These are phyloP conservation scores for Debaryomyces singareniensis DNA, from an alignment of 1,139 yeast species.

Conservation along the genomic window DNA sequence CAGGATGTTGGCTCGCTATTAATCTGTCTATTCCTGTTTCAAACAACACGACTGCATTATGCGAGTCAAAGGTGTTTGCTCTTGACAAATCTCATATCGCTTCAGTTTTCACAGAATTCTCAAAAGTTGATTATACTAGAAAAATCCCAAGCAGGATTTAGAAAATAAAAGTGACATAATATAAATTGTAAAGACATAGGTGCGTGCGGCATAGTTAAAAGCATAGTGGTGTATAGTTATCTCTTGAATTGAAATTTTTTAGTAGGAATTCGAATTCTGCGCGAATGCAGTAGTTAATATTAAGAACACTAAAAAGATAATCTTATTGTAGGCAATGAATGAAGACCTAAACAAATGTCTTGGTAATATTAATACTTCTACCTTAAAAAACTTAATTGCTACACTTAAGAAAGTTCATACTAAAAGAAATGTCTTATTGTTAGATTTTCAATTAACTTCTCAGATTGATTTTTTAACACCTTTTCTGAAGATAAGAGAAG, in stretches of 20 bases:
- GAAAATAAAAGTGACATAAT: neutral
- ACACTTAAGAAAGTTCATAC: conserved; percentile 23
- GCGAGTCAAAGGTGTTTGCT: conserved; percentile 55
- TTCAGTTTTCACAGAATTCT: conserved; percentile 63
- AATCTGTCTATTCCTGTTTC: conserved; percentile 47
- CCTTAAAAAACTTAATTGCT: conserved; percentile 17
- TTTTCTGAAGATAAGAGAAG: conserved; percentile 49
- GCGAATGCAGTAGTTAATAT: too few species aligned
- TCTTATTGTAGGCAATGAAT: too few species aligned
- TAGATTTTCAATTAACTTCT: conserved; percentile 51
- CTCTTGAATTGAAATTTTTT: too few species aligned
- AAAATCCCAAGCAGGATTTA: neutral
- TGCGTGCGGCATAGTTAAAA: too few species aligned
- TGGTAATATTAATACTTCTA: too few species aligned
- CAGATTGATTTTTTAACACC: conserved; percentile 56
- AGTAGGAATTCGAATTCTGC: too few species aligned
- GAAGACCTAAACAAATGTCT: too few species aligned
- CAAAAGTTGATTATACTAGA: too few species aligned
- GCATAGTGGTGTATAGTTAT: too few species aligned
- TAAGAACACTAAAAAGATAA: too few species aligned
- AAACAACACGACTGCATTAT: conserved; percentile 47
- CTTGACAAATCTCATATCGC: conserved; percentile 52
- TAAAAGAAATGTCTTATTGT: conserved; percentile 39
- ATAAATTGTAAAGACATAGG: too few species aligned
- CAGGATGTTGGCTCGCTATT: conserved; percentile 49